Percentiles rank a stretch among this genome's conserved stretches.
Conservation (phyloP, 1,284 basidiomycete species). For the Ustilago lituana region DNA sequence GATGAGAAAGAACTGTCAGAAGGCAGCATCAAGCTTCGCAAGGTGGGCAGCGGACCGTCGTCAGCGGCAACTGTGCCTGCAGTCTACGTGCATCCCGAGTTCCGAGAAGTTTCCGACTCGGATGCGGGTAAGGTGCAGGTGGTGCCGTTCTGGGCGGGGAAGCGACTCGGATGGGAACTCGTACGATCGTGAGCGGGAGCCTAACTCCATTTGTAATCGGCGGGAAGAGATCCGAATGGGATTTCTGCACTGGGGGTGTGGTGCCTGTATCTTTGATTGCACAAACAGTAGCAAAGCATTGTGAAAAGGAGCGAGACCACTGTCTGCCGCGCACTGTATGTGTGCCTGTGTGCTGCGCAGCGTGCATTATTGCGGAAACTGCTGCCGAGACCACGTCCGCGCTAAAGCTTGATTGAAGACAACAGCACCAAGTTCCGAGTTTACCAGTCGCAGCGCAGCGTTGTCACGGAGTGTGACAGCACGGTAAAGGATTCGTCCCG, state of each 20-base stretch:
- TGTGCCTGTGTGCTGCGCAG: too few relatives aligned
- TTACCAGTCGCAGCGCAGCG: too few relatives aligned
- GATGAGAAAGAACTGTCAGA: constrained; percentile 14
- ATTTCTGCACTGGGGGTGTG: background rate
- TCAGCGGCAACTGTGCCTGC: constrained; percentile 47
- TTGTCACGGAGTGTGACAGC: too few relatives aligned
- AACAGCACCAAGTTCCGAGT: too few relatives aligned
- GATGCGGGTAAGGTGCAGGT: constrained; percentile 70
- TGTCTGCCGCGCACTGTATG: too few relatives aligned
- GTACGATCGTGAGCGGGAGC: constrained; percentile 38
- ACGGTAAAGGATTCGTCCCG: background rate
- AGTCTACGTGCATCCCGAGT: constrained; percentile 56
- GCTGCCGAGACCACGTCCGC: too few relatives aligned
- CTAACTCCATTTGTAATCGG: too few relatives aligned
- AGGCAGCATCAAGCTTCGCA: constrained; percentile 50
- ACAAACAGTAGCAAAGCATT: constrained; percentile 12
- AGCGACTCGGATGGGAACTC: constrained; percentile 83
- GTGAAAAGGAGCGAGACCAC: background rate
- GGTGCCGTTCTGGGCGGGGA: constrained; percentile 92
- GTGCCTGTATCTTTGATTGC: constrained; percentile 22
- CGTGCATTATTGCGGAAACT: too few relatives aligned
- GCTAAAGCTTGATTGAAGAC: too few relatives aligned
- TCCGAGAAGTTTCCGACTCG: constrained; percentile 31
- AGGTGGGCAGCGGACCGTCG: constrained; percentile 1
- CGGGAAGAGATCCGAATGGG: constrained; percentile 3